Conservation (phyloP, 2,329 filamentous ascomycete genomes). For the Xenosphaeropsis pyriputrescens region DNA sequence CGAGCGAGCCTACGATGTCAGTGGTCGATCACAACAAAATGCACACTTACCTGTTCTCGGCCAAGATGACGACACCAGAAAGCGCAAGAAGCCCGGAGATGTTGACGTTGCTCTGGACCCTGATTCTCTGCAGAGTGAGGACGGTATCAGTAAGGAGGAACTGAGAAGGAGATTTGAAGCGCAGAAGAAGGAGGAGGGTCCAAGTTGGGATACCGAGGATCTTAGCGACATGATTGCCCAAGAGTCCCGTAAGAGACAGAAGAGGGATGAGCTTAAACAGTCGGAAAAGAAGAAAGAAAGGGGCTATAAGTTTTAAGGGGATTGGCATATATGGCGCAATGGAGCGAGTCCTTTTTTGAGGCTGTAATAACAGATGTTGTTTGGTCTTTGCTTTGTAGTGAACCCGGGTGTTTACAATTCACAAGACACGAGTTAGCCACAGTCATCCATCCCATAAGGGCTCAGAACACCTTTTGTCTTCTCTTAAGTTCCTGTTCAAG, state of each 20-base stretch:
- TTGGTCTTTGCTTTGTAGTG: too few relatives aligned
- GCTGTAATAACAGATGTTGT: too few relatives aligned
- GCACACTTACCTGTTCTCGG: conserved; percentile 60
- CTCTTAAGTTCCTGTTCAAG: too few relatives aligned
- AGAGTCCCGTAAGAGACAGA: conserved; percentile 80
- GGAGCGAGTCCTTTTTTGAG: too few relatives aligned
- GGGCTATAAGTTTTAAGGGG: conserved; percentile 14
- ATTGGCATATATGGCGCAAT: too few relatives aligned
- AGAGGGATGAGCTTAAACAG: conserved; percentile 69
- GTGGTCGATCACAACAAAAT: conserved; percentile 27
- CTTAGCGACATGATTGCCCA: conserved; percentile 91
- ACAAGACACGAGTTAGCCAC: too few relatives aligned
- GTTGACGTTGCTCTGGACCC: conserved; percentile 86
- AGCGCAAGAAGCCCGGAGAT: conserved; percentile 92
- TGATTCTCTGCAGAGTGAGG: conserved; percentile 60
- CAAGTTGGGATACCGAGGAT: conserved; percentile 66
- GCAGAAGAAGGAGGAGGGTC: conserved; percentile 47
- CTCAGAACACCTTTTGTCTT: too few relatives aligned
- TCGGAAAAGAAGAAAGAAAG: conserved; percentile 39
- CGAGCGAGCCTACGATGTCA: conserved; percentile 85
- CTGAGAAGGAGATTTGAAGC: conserved; percentile 68
- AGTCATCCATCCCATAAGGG: too few relatives aligned
- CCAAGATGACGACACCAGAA: conserved; percentile 59
- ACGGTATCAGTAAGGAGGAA: conserved; percentile 74
- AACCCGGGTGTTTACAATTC: too few relatives aligned